Evolutionary conservation across 2,329 filamentous ascomycete species (phyloP), one percentile per base, ranked within the genome.

Genomic region (Arthrobotrys musiformis): DNA sequence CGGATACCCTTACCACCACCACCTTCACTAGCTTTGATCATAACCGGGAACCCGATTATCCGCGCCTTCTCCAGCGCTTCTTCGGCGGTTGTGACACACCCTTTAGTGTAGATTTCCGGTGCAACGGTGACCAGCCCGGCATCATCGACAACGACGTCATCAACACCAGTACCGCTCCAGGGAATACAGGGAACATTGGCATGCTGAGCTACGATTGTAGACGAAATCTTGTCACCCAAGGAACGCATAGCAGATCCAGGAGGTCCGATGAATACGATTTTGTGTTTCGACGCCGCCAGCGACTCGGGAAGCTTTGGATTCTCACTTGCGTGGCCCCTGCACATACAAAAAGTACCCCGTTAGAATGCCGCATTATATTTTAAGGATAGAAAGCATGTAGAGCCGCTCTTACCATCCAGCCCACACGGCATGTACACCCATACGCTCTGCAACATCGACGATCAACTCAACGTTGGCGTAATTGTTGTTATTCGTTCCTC

Each of bases 1-100:
- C 96, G 93, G 83, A 99, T 99, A 88, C 95, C 95, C 87, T 99
- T 99, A 83, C 95, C 95, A 86, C 95, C 95, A 86, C 95, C 95
- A 86, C 95, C 95, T 87, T 99, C 95, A 1, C 95, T 98, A n/a
- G 95, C 95, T 88, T 99, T 99, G 84, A 99, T 93, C 95, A 99
- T 99, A 87, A 99, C 92, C 15, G 95, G 95, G 86, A 99, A 99
- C 80, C 95, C 95, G 84, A 99, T 99, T 82, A 93, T 88, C 83
- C 89, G 90, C 75, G 95, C 95, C 82, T 92, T 93, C 82, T 89
- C 86, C 61, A 99, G 88, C 85, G 94, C 95, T 85, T 99, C 93
- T 84, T 97, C 87, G 85, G 93, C 93, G 22, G 92, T 93, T 83
- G 89, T 89, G 56, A 97, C 95, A 84, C 95, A 99, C 79, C 95